Percentiles rank a stretch among this genome's conserved stretches.
Evolutionary conservation across 179 eudicot species (phyloP).

Genomic region (Corrigiola litoralis): DNA sequence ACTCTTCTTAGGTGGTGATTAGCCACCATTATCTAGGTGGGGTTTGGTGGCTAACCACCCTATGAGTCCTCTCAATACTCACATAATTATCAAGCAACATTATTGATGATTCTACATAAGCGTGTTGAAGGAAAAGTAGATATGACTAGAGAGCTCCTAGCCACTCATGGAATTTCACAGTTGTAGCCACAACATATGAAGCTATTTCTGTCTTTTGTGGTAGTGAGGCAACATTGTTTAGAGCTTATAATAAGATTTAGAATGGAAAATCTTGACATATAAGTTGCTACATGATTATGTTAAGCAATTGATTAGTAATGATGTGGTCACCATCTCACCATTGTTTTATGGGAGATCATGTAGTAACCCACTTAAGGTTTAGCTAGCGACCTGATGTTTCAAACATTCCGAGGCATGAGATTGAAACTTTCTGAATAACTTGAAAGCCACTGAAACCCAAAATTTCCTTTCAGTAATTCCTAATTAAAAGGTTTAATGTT

Average conservation of each 20-base stretch:
- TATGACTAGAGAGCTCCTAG: no score
- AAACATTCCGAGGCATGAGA: background rate
- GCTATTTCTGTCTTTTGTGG: background rate
- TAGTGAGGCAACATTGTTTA: conserved; percentile 7
- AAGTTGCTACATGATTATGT: background rate
- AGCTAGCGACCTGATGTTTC: background rate
- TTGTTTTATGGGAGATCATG: background rate
- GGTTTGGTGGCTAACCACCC: no score
- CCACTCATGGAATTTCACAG: no score
- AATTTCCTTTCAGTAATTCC: background rate
- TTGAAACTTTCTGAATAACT: background rate
- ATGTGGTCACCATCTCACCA: background rate
- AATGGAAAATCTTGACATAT: conserved; percentile 7
- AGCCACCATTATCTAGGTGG: no score
- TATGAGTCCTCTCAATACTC: no score
- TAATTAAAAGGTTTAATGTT: background rate
- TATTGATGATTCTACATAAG: no score
- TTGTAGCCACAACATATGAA: background rate
- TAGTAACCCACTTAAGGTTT: background rate
- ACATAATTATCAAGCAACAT: no score
- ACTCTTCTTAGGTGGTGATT: no score
- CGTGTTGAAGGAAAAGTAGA: no score
- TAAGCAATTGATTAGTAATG: background rate
- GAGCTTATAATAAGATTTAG: background rate
- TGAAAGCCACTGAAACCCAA: background rate